phyloP scores from a whole-genome alignment of 1,284 basidiomycete genomes.

The Athelia sp. region DNA sequence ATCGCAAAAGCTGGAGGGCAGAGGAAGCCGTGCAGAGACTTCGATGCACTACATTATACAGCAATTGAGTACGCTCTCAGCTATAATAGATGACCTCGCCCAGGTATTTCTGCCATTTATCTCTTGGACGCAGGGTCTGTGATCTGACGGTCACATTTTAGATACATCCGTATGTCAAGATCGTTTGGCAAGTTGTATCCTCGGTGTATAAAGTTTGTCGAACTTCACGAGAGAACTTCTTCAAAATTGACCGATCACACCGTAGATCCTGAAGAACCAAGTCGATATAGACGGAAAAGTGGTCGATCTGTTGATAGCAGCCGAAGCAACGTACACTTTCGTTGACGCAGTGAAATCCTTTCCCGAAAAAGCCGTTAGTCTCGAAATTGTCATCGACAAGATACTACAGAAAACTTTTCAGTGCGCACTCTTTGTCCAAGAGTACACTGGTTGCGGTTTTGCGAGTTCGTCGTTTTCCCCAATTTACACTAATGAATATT shows the following conservation, averaged over 20 bases:
- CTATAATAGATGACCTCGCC: background rate
- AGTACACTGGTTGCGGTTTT: background rate
- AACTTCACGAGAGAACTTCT: too few species aligned
- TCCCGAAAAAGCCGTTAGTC: background rate
- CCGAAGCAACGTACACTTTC: background rate
- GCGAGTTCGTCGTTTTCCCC: background rate
- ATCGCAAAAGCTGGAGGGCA: too few species aligned
- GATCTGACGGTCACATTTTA: too few species aligned
- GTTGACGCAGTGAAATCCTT: background rate
- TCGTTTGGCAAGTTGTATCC: background rate
- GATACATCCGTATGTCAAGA: background rate
- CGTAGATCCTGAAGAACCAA: constrained; percentile 2
- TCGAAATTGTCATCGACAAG: background rate
- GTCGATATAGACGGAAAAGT: background rate
- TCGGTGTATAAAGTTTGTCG: background rate
- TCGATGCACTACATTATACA: too few species aligned
- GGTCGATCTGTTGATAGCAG: background rate
- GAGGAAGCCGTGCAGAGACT: too few species aligned
- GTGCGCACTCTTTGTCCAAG: background rate
- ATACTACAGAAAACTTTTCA: background rate
- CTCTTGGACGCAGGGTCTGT: too few species aligned
- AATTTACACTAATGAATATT: too few species aligned
- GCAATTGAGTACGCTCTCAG: too few species aligned
- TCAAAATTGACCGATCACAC: too few species aligned
- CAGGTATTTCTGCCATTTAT: background rate